Conservation (phyloP, 345 rosid species). For the Camelina neglecta region DNA sequence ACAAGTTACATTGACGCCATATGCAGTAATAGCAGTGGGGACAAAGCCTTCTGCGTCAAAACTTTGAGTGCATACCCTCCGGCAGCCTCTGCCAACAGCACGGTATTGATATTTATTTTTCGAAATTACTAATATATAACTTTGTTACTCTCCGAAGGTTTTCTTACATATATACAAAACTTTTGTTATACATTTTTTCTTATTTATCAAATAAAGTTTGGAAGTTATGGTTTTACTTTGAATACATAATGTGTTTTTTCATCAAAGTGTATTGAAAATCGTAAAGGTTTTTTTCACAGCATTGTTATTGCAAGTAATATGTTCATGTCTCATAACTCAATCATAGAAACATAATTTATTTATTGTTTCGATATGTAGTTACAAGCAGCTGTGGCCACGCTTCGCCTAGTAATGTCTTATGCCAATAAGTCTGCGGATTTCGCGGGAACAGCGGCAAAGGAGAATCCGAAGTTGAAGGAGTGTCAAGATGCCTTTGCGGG, state of each 20-base stretch:
- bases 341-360: background rate
- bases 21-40: background rate
- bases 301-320: background rate
- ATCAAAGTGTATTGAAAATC: background rate
- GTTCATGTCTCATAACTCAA: background rate
- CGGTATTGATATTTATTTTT: slow-evolving; percentile 10
- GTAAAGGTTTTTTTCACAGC: too few relatives aligned
- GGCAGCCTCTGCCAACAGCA: background rate
- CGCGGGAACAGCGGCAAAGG: background rate
- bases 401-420: slow-evolving; percentile 1
- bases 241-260: background rate
- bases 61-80: slow-evolving; percentile 26
- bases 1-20: background rate
- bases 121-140: background rate
- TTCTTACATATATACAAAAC: background rate
- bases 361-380: background rate
- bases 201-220: background rate
- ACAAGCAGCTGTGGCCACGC: background rate
- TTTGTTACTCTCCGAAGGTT: background rate
- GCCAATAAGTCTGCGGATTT: slow-evolving; percentile 6
- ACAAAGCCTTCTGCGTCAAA: slow-evolving; percentile 29
- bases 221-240: background rate
- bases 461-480: slow-evolving; percentile 17
- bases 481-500: background rate
- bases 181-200: background rate